phyloP scores from a whole-genome alignment of 768 basidiomycete species.

The Leccinum imitatum region DNA sequence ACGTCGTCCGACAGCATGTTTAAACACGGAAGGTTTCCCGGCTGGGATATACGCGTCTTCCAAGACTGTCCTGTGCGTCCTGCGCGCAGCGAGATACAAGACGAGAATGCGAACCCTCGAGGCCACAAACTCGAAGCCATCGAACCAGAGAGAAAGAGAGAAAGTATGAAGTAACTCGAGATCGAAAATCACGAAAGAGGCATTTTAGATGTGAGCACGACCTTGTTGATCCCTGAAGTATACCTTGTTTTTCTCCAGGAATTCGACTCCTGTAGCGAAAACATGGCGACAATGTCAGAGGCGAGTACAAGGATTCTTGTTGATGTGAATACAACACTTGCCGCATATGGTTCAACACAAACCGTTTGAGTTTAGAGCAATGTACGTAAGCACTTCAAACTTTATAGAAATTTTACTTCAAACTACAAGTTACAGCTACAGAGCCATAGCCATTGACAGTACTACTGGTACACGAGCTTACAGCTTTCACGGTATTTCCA shows the following conservation, averaged over 20 bases:
- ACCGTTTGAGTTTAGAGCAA: too few species aligned
- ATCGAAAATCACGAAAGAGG: background rate
- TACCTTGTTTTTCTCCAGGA: conserved; percentile 25
- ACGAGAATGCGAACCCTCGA: conserved; percentile 18
- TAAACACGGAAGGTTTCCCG: conserved; percentile 28
- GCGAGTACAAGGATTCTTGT: conserved; percentile 24
- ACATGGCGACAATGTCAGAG: conserved; percentile 23
- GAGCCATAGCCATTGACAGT: background rate
- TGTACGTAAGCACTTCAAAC: background rate
- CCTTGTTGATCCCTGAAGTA: conserved; percentile 17
- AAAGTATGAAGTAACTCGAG: conserved; percentile 3
- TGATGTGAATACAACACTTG: conserved; percentile 26
- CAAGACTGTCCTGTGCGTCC: conserved; percentile 22
- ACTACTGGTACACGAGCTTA: background rate
- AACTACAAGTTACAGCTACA: conserved; percentile 2
- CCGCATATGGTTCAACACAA: conserved; percentile 4
- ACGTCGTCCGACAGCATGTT: conserved; percentile 38
- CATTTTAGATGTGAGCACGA: conserved; percentile 23
- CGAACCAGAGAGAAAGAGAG: conserved; percentile 7
- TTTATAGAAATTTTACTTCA: background rate
- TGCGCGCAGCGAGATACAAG: conserved; percentile 16
- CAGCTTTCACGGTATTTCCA: background rate
- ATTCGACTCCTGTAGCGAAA: conserved; percentile 14
- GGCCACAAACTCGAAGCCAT: conserved; percentile 29
- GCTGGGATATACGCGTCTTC: conserved; percentile 25